Evolutionary conservation across 2,329 filamentous ascomycete genomes (phyloP).

Genomic region (Rhinocladiella mackenziei): DNA sequence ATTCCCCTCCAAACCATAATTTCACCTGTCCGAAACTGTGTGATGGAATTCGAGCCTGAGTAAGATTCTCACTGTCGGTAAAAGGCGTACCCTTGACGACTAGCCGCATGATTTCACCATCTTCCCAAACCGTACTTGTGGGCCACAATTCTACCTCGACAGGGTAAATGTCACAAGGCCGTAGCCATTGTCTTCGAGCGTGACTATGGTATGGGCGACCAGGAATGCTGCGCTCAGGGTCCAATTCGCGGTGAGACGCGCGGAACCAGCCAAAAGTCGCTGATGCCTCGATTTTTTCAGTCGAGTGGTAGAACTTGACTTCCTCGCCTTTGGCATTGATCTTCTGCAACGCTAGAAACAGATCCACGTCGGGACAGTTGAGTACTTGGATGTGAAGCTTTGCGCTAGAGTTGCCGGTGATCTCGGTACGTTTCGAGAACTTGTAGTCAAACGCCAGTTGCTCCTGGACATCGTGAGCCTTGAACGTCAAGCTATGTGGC

Average conservation of each 20-base stretch:
- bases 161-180: constrained; percentile 4
- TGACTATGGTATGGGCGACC: constrained; percentile 8
- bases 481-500: not conserved
- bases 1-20: constrained; percentile 4
- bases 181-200: constrained; percentile 2
- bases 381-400: constrained; percentile 1
- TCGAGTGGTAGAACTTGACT: constrained; percentile 7
- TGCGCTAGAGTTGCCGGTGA: constrained; percentile 1
- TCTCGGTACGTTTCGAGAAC: constrained; percentile 4
- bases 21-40: constrained; percentile 4
- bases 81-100: constrained; percentile 3
- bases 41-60: not conserved
- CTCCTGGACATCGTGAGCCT: not conserved
- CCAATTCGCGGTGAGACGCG: constrained; percentile 8
- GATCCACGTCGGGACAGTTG: constrained; percentile 3
- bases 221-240: not conserved
- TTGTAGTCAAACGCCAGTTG: constrained; percentile 3
- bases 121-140: constrained; percentile 5
- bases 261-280: constrained; percentile 7
- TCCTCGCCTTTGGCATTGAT: constrained; percentile 2
- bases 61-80: constrained; percentile 1
- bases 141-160: constrained; percentile 2
- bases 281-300: constrained; percentile 3
- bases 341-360: constrained; percentile 9
- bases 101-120: constrained; percentile 2